These are phyloP conservation scores for Basidiobolus meristosporus DNA, from an alignment of 371 early-diverging fungal species.

Conservation along the genomic window DNA sequence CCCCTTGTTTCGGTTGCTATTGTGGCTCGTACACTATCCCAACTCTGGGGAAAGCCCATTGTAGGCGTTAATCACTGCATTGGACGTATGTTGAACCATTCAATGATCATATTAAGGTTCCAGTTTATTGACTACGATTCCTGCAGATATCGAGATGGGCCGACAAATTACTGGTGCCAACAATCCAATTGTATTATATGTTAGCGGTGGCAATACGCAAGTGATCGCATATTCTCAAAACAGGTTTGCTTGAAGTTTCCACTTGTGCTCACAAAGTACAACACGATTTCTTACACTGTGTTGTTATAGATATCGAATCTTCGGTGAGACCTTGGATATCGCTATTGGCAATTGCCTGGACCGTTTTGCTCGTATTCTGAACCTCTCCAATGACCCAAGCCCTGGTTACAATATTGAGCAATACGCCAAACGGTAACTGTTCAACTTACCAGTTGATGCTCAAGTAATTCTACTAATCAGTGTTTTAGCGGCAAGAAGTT, in stretches of 20 bases:
- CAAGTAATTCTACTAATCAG: background rate
- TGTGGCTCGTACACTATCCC: slow-evolving; percentile 87
- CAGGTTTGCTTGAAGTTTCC: slow-evolving; percentile 13
- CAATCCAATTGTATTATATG: slow-evolving; percentile 97
- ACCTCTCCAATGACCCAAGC: slow-evolving; percentile 90
- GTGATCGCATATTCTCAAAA: slow-evolving; percentile 94
- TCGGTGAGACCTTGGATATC: slow-evolving; percentile 99
- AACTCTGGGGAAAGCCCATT: slow-evolving; percentile 85
- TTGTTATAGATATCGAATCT: slow-evolving; percentile 67
- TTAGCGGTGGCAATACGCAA: slow-evolving; percentile 99
- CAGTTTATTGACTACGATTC: background rate
- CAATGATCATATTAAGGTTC: background rate
- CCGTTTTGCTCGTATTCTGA: slow-evolving; percentile 89
- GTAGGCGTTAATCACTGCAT: slow-evolving; percentile 99
- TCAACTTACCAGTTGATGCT: background rate
- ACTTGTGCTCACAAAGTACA: background rate
- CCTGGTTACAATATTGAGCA: slow-evolving; percentile 99
- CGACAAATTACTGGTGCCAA: slow-evolving; percentile 90
- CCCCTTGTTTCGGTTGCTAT: slow-evolving; percentile 84
- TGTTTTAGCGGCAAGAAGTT: slow-evolving; percentile 55
- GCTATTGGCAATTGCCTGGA: slow-evolving; percentile 99
- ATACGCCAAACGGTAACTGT: slow-evolving; percentile 56
- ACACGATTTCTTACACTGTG: background rate
- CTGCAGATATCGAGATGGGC: slow-evolving; percentile 98
- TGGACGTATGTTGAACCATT: slow-evolving; percentile 43